A percentile compares a stretch with the other conserved stretches of the same genome.
phyloP scores from a whole-genome alignment of 2,329 filamentous ascomycete genomes.

The Penicillium janthinellum region DNA sequence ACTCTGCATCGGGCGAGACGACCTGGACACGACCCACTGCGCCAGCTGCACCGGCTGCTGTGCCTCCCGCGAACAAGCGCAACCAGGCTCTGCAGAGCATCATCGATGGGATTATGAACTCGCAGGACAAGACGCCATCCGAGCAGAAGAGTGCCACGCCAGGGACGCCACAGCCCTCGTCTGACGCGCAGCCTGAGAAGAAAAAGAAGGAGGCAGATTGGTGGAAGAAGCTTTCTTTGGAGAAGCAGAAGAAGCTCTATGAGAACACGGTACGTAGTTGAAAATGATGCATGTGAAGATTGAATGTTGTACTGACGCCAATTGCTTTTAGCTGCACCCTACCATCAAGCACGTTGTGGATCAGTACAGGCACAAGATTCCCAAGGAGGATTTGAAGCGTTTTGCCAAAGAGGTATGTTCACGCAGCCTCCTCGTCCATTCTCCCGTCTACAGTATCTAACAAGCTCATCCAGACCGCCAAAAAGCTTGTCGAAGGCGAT shows the following conservation, averaged over 20 bases:
- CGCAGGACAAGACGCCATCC: constrained; percentile 57
- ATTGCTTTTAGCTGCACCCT: constrained; percentile 68
- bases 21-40: constrained; percentile 79
- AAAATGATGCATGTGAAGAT: not conserved
- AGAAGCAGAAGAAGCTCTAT: constrained; percentile 94
- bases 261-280: constrained; percentile 76
- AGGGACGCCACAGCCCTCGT: constrained; percentile 64
- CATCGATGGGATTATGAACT: constrained; percentile 79
- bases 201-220: constrained; percentile 51
- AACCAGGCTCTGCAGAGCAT: constrained; percentile 79
- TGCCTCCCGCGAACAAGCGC: constrained; percentile 68
- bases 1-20: constrained; percentile 73
- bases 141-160: constrained; percentile 58
- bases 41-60: constrained; percentile 64
- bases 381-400: constrained; percentile 72
- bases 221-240: constrained; percentile 51
- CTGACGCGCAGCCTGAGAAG: constrained; percentile 56
- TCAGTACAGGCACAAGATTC: constrained; percentile 83
- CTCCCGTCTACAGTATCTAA: not conserved
- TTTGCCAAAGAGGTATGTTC: constrained; percentile 62
- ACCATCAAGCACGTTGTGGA: constrained; percentile 83
- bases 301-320: constrained; percentile 16
- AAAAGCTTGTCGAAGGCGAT: constrained; percentile 88
- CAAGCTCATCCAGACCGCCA: constrained; percentile 59
- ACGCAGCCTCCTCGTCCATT: not conserved